Evolutionary conservation across 148 eudicot species (phyloP), one percentile per base, ranked within the genome.

Genomic region (Cornus controversa): DNA sequence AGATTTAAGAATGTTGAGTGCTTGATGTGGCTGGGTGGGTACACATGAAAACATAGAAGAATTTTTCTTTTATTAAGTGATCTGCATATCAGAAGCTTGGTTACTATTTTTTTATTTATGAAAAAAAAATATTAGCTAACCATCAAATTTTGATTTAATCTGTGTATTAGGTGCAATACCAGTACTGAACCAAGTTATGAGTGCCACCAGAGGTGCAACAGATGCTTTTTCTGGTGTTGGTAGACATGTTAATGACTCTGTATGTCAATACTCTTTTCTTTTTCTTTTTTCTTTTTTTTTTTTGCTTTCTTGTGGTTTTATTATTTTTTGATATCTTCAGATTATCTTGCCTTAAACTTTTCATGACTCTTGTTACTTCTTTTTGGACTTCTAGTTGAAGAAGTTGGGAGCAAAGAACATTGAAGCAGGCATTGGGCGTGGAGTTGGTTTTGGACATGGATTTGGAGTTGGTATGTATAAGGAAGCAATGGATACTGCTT

Each of bases 371-470:
- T 80, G 57, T 36, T 28, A 60, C 29, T 42, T 54, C 22, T 63
- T 24, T 78, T 76, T 62, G 31, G 72, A 34, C 26, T 37, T 83
- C 27, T 82, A 96, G 99, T 77, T 96, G 79, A 90, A 86, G 85
- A 96, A 87, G 89, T 75, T 90, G 65, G 98, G 98, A 28, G 97
- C 91, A 54, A 93, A 93, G 82, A 90, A 89, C 79, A 85, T 91
- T 86, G 85, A 93, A 82, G 95, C 89, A 16, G 99, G 99, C 72
- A 79, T 93, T 69, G 99, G 99, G 45, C 93, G 99, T 78, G 99
- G 99, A 84, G 90, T 96, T 82, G 99, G 99, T 84, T 86, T 93
- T 80, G 98, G 99, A 34, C 98, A 96, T 84, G 99, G 99, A 77
- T 90, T 91, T 82, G 99, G 99, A 83, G 85, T 89, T 78, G 98